Conservation (phyloP, 768 basidiomycete species). For the Cystofilobasidium macerans region DNA sequence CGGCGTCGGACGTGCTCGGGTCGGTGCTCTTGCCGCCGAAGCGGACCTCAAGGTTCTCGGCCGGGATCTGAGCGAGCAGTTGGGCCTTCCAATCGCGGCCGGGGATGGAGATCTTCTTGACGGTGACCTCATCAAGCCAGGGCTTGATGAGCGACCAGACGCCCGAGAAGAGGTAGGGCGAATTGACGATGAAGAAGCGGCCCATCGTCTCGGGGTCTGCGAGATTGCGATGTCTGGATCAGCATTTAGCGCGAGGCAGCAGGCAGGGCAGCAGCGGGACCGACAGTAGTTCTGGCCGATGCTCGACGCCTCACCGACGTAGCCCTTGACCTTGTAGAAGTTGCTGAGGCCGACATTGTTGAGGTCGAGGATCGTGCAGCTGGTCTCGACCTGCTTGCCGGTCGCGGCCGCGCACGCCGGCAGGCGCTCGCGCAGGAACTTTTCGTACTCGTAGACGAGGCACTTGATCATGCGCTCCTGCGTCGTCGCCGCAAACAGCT, state of each 20-base stretch:
- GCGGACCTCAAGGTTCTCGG: slow-evolving; percentile 70
- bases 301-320: slow-evolving; percentile 59
- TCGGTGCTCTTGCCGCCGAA: slow-evolving; percentile 71
- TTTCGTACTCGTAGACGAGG: slow-evolving; percentile 88
- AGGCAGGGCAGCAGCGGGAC: slow-evolving; percentile 23
- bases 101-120: slow-evolving; percentile 84
- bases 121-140: slow-evolving; percentile 92
- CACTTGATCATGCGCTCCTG: slow-evolving; percentile 77
- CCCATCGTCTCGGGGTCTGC: slow-evolving; percentile 53
- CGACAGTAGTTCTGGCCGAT: slow-evolving; percentile 76
- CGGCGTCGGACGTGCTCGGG: slow-evolving; percentile 78
- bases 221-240: no score
- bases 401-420: slow-evolving; percentile 54
- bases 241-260: not conserved
- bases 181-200: slow-evolving; percentile 72
- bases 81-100: slow-evolving; percentile 62
- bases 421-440: slow-evolving; percentile 64
- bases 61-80: slow-evolving; percentile 68
- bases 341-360: slow-evolving; percentile 50
- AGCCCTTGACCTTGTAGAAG: slow-evolving; percentile 84
- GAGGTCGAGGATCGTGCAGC: slow-evolving; percentile 94
- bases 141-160: slow-evolving; percentile 83
- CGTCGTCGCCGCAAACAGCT: slow-evolving; percentile 69
- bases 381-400: slow-evolving; percentile 88
- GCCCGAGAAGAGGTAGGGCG: slow-evolving; percentile 79